Conservation (phyloP, 2,329 filamentous ascomycete genomes). For the Aureobasidium zeae region DNA sequence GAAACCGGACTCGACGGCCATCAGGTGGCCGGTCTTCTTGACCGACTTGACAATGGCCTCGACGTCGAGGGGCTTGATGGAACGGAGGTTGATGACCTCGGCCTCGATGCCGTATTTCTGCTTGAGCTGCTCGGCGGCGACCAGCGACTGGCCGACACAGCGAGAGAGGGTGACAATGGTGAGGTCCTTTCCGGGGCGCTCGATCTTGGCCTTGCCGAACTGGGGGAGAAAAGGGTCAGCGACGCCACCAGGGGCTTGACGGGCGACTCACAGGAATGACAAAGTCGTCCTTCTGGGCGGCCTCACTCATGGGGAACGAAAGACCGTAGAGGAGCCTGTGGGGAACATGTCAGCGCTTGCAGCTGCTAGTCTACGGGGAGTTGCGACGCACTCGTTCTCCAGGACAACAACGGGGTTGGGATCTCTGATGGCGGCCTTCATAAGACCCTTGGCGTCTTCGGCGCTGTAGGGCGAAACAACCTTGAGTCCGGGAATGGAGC, state of each 20-base stretch:
- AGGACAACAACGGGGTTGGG: conserved; percentile 83
- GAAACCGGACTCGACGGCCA: conserved; percentile 92
- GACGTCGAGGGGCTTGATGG: conserved; percentile 91
- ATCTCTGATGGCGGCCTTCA: conserved; percentile 96
- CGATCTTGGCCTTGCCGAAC: conserved; percentile 98
- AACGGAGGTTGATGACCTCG: conserved; percentile 97
- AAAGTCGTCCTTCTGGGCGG: conserved; percentile 91
- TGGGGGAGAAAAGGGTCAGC: conserved; percentile 20
- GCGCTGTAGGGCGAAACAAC: conserved; percentile 93
- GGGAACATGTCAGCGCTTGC: neutral
- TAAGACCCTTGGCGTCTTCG: conserved; percentile 94
- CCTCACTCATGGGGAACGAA: conserved; percentile 93
- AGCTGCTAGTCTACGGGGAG: neutral
- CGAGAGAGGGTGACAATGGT: conserved; percentile 93
- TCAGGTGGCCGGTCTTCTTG: conserved; percentile 93
- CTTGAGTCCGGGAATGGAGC: conserved; percentile 94
- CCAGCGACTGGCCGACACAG: conserved; percentile 84
- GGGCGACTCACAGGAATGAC: conserved; percentile 58
- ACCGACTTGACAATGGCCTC: conserved; percentile 93
- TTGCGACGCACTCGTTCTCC: conserved; percentile 40
- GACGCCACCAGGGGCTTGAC: neutral
- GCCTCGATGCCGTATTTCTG: conserved; percentile 92
- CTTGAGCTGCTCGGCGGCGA: conserved; percentile 84
- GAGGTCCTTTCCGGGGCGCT: conserved; percentile 89
- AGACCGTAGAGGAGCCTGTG: conserved; percentile 76